Evolutionary conservation across 148 eudicot species (phyloP), one percentile per base, ranked within the genome.

Genomic region (Simmondsia chinensis): DNA sequence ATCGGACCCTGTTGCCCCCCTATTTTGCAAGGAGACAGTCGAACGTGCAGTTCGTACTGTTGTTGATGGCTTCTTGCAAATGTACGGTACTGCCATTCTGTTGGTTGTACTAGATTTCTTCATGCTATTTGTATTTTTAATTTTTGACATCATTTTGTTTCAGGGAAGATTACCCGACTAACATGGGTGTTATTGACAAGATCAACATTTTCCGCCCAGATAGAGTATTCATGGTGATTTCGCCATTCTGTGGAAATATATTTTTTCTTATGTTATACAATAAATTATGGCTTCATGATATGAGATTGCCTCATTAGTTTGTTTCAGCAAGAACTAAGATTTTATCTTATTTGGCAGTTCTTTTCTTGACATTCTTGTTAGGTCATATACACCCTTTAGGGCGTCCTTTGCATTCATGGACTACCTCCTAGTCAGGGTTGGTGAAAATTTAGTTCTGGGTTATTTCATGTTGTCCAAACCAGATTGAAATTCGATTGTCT

Each of bases 41-140:
- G 67, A 63, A 54, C 59, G 38, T 69, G 85, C 94, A 46, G 72
- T 91, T 51, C 78, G 56, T 51, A 76, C 95, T 33, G 85, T 91
- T 39, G 95, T 91, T 20, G 97, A 91, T 72, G 97, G 95, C 50
- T 91, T 91, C 61, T 62, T 91, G 66, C 85, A 82, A 54, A 64
- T 68, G 95, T 89, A 65, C 38, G 27, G 20, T 60, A 29, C 33
- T 33, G 31, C 62, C 28, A 22, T 40, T 38, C n/a, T 59, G 11
- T 60, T 16, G 20, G 20, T 44, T 44, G 3, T 52, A 1, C 37
- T 38, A 8, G 47, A 13, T 15, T 33, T 43, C 22, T 36, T 54
- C 19, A 27, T 30, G 29, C 43, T 14, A 25, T 52, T 24, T 46
- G 32, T 31, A 37, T 27, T 43, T 36, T 44, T 32, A 16, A 7